Base-by-base conservation (phyloP, 2,329 filamentous ascomycete species). In the Phaeosphaeria sp. region DNA sequence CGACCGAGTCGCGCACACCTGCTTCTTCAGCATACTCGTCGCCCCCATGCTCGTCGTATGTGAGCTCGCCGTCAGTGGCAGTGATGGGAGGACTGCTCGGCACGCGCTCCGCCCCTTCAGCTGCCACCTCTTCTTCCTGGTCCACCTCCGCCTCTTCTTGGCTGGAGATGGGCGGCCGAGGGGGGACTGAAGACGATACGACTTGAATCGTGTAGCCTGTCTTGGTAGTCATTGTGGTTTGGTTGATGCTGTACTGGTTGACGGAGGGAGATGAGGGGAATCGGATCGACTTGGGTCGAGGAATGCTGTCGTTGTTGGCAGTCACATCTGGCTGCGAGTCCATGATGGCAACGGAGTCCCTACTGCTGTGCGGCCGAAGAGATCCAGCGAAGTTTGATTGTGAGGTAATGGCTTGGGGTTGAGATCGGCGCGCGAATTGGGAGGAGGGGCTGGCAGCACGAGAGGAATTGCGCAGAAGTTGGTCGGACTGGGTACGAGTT, bases 291-390 rank as follows among this genome's bases (percentile, higher is more conserved):
- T 68, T 71, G n/a, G 73, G 74, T 21, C 57, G 68, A 6, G 60
- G 65, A 40, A 69, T 59, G 49, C 66, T 70, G 8, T 74, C 69
- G 15, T 66, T 52, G 25, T 72, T 60, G 15, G 60, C 61, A 48
- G 60, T 63, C 17, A 64, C 61, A 9, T 75, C 71, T 11, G 79
- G 78, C 53, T 82, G 81, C 17, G 81, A 83, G 55, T 83, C 77
- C 55, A 79, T 79, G 18, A 83, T 72, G 8, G 80, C 77, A 21
- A 78, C 74, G 11, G 66, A 71, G 47, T 78, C 77, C 46, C 71
- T 76, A 52, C 67, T 73, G 47, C 69, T 68, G 25, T 64, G 63
- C 4, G 65, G 63, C 48, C 50, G 65, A 17, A 63, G 55, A 9
- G 57, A 42, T 33, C 45, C 56, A 51, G 53, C 60, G 42, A 60